Evolutionary conservation across 202 grass and related monocot species (phyloP), one percentile per base, ranked within the genome.

Genomic region (Dendrocalamus latiflorus): DNA sequence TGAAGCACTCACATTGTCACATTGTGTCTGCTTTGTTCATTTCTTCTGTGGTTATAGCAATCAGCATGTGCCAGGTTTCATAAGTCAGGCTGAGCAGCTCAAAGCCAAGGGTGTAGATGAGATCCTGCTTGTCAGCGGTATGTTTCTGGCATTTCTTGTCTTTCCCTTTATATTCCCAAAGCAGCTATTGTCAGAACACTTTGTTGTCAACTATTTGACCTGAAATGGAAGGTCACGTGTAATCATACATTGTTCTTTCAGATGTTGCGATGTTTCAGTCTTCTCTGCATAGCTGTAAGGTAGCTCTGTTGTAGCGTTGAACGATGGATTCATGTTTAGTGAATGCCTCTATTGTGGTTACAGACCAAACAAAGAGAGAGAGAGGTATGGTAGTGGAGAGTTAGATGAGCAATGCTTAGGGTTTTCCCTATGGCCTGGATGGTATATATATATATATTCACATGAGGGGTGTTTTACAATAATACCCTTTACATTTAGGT

Each of bases 71-170:
- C 96, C 96, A 22, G 89, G 96, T 65, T 98, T 98, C 85, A 90
- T 98, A 54, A 88, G 84, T 60, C 83, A 79, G 77, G 89, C 93
- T 44, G 93, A 98, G 66, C 81, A 93, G 69, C 91, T 98, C 39
- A 95, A 95, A 87, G 87, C 89, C 78, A 98, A 98, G 89, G 96
- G 96, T 55, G 91, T 98, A 36, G 89, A 99, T 9, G 96, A 99
- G 66, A 95, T 99, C 81, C 67, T 99, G 44, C 86, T 98, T 65
- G 56, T 98, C 76, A 95, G 93, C 9, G 96, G 96, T 98, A 88
- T 54, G 63, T 57, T 86, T 47, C 33, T 10, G 6, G 4, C 44
- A 68, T 42, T 87, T 76, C 18, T 49, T 90, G 16, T 39, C n/a
- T 84, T 38, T 47, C 13, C 45, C 6, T 51, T 20, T 43, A 43